Evolutionary conservation across 2,329 filamentous ascomycete genomes (phyloP).

Genomic region (Alternaria incomplexa): DNA sequence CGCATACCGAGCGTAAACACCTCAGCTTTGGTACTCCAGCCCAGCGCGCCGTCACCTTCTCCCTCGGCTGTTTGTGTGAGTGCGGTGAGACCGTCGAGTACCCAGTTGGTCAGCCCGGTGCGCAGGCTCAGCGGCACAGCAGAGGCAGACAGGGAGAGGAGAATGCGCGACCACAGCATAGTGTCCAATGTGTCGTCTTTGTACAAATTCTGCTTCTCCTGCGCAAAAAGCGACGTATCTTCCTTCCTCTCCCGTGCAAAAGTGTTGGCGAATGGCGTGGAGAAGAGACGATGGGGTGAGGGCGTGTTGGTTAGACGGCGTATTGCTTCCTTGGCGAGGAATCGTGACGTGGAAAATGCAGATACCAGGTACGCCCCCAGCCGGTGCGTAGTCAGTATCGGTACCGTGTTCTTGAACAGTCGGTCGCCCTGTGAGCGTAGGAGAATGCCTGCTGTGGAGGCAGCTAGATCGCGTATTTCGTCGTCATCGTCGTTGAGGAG

Average conservation of each 20-base stretch:
- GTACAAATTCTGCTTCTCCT: constrained; percentile 95
- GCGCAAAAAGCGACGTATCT: constrained; percentile 76
- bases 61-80: constrained; percentile 47
- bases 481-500: constrained; percentile 83
- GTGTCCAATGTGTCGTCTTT: constrained; percentile 81
- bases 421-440: constrained; percentile 38
- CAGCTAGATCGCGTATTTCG: constrained; percentile 75
- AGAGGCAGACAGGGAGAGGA: constrained; percentile 45
- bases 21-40: constrained; percentile 72
- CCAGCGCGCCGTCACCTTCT: constrained; percentile 68
- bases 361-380: constrained; percentile 43
- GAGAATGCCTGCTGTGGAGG: constrained; percentile 57
- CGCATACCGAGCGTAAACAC: constrained; percentile 67
- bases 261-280: constrained; percentile 10
- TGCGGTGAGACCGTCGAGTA: constrained; percentile 55
- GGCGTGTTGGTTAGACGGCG: constrained; percentile 47
- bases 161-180: constrained; percentile 67
- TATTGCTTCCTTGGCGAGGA: constrained; percentile 47
- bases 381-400: constrained; percentile 56
- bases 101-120: constrained; percentile 53
- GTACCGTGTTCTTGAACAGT: constrained; percentile 49
- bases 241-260: constrained; percentile 48
- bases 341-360: constrained; percentile 41
- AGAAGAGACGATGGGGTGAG: background rate
- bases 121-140: constrained; percentile 15